Evolutionary conservation across 352 stramenopile species (phyloP).

Genomic region (Phytopythium sindhum): DNA sequence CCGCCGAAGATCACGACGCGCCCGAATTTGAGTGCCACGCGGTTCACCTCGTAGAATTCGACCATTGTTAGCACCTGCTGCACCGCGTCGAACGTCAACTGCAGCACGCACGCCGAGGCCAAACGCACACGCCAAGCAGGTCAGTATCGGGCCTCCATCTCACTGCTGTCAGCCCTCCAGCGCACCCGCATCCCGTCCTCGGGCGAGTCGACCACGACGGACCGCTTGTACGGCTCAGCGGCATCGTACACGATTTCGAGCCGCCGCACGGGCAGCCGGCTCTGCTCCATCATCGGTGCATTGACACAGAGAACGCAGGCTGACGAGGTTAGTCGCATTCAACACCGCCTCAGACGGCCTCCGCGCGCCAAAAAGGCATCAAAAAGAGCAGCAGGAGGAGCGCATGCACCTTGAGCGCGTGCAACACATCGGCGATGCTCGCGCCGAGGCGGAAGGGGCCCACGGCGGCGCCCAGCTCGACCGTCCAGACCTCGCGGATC

Average conservation of each 20-base stretch:
- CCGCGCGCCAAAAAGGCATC: not conserved
- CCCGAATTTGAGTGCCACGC: constrained; percentile 73
- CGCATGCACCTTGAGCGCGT: constrained; percentile 64
- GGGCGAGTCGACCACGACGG: constrained; percentile 58
- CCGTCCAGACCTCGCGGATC: constrained; percentile 82
- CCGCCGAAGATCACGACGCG: constrained; percentile 83
- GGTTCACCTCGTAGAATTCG: constrained; percentile 81
- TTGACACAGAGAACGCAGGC: not conserved
- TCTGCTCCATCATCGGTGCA: constrained; percentile 18
- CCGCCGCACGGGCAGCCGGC: constrained; percentile 57
- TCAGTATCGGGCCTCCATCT: not conserved
- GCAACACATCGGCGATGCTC: constrained; percentile 66
- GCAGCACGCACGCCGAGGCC: not conserved
- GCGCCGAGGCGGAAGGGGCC: constrained; percentile 76
- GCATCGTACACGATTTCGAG: constrained; percentile 82
- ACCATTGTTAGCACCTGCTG: constrained; percentile 66
- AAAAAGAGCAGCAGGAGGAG: not conserved
- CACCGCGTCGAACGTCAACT: constrained; percentile 70
- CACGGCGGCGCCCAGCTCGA: constrained; percentile 73
- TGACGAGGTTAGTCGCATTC: not conserved
- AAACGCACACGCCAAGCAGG: not conserved
- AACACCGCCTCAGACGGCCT: not conserved
- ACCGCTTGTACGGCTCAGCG: constrained; percentile 51
- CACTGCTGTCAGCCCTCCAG: not conserved
- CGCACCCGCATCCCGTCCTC: constrained; percentile 69